Conservation (phyloP, 2,329 filamentous ascomycete genomes). For the Monosporascus ibericus region DNA sequence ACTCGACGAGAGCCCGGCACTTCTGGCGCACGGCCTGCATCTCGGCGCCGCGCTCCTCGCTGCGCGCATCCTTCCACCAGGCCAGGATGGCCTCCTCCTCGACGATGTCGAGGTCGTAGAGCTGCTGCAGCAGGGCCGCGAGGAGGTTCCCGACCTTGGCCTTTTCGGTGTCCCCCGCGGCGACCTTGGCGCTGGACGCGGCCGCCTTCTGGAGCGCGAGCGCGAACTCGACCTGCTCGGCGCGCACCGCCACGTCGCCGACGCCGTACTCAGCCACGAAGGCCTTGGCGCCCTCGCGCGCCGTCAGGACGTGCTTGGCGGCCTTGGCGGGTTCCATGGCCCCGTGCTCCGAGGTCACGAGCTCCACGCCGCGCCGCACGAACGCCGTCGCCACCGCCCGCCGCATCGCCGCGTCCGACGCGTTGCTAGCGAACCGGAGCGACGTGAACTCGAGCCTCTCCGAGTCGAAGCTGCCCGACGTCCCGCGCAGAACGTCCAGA, state of each 20-base stretch:
- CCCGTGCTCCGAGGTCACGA: slow-evolving; percentile 48
- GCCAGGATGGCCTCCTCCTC: slow-evolving; percentile 82
- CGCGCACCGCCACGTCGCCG: slow-evolving; percentile 51
- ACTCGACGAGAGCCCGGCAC: slow-evolving; percentile 74
- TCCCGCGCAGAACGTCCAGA: slow-evolving; percentile 75
- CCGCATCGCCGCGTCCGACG: slow-evolving; percentile 82
- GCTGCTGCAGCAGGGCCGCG: slow-evolving; percentile 71
- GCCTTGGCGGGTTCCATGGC: slow-evolving; percentile 56
- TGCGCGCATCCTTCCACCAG: slow-evolving; percentile 79
- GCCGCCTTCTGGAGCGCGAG: slow-evolving; percentile 78
- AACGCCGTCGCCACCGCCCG: slow-evolving; percentile 81
- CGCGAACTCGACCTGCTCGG: slow-evolving; percentile 83
- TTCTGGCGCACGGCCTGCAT: slow-evolving; percentile 67
- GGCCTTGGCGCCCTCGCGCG: slow-evolving; percentile 44
- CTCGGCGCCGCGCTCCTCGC: slow-evolving; percentile 54
- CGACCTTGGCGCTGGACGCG: slow-evolving; percentile 54
- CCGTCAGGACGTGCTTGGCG: slow-evolving; percentile 54
- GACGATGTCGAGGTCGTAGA: slow-evolving; percentile 78
- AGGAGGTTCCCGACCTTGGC: slow-evolving; percentile 56
- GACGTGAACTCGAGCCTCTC: slow-evolving; percentile 87
- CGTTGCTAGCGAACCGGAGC: slow-evolving; percentile 84
- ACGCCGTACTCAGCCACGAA: slow-evolving; percentile 57
- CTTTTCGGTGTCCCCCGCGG: slow-evolving; percentile 31
- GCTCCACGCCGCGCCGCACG: slow-evolving; percentile 70
- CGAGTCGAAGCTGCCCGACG: slow-evolving; percentile 71